Base-by-base conservation (phyloP, 2,329 filamentous ascomycete genomes). In the Cladosporium sp. region DNA sequence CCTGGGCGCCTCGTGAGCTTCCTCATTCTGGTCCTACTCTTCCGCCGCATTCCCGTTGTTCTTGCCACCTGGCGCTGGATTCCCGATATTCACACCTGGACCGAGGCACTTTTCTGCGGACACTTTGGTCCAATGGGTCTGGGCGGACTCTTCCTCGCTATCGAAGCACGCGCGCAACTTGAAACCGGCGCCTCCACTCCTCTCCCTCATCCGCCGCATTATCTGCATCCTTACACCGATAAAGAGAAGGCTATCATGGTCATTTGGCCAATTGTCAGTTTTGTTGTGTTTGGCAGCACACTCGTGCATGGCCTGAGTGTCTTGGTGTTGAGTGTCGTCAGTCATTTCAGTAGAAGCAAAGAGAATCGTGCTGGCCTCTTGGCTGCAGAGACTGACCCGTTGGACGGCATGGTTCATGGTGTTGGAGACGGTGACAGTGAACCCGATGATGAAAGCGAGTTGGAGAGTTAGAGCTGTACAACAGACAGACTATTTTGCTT, bases 121-220 rank as follows among this genome's bases (percentile, higher is more conserved):
- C 81, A 83, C 64, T 83, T 84, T 58, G 80, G 80, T 0, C 80
- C 80, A 8, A 83, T 83, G 76, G 81, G 81, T 17, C 74, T 83
- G 1, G 81, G 80, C 2, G 81, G 78, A 0, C 67, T 83, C 6
- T 83, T 83, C 68, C 74, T 84, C 1, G 79, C 80, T 1, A 81
- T 83, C 45, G 81, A 83, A 71, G 78, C 79, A 0, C 70, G 80
- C 22, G 79, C 77, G 0, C 73, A 80, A 58, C 71, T 84, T 0
- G 80, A 83, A 62, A 82, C 74, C 0, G 76, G 74, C 9, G 75
- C 73, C 0, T 76, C 75, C 4, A 62, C 74, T 1, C 79, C 79
- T 2, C 63, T 78, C 9, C 71, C 75, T 1, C 67, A 75, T 53
- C 78, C 79, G 1, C 77, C 77, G 0, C 58, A 64, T 3, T 64